Evolutionary conservation across 2,329 filamentous ascomycete genomes (phyloP), one percentile per base, ranked within the genome.

Genomic region (Xylaria sp.): DNA sequence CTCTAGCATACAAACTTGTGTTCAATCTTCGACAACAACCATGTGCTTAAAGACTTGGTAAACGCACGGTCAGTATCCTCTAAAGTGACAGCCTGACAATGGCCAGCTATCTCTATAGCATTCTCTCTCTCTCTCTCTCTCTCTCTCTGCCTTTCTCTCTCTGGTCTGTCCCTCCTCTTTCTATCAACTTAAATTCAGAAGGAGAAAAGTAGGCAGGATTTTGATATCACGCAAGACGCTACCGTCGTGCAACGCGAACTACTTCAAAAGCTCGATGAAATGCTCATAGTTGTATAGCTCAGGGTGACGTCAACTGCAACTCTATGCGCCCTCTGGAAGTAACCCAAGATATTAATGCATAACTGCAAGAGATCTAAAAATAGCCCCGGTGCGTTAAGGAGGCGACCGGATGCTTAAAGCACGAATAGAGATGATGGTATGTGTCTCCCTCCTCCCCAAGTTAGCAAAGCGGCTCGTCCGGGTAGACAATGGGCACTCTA

Each of bases 401-500:
- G 9, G 28, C 28, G 4, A 9, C 28, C 28, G 5, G 9, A 9
- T 23, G 19, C n/a, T 49, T n/a, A 7, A 51, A 14, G 17, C 35
- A 35, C 17, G 15, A 50, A 35, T 21, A 3, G 5, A 31, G 28
- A 31, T 31, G 28, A n/a, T n/a, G 28, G 28, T 9, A 31, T 31
- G 46, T 28, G 43, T 28, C 7, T 9, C 45, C 28, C n/a, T 19
- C 46, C n/a, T 33, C 6, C 28, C 28, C n/a, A 35, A n/a, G 17
- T 21, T 23, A 21, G 21, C 23, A 37, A 45, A 51, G 19, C 14
- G 33, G 42, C 21, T 31, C 17, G 21, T 46, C 21, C 38, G 19
- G n/a, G 33, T 40, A 49, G 38, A 58, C 37, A n/a, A 25, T 11
- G 19, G 53, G 37, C 43, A 46, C 21, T 63, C 40, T 54, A 54